Conservation (phyloP, 176 grass and related monocot species). For the Triticum monococcum region DNA sequence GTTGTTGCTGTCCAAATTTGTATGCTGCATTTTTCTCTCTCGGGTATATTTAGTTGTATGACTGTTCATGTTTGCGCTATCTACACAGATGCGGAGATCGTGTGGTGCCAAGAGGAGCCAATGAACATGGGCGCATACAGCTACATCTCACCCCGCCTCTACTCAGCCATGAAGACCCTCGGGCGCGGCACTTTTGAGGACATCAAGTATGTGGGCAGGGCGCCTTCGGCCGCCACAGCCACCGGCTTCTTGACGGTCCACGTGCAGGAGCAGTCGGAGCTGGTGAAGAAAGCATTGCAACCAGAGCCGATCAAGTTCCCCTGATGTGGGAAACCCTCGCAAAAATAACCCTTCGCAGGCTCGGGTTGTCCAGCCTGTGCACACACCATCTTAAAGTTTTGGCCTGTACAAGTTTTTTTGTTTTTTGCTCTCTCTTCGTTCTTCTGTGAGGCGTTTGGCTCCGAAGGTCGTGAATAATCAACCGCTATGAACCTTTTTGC, state of each 20-base stretch:
- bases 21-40: background rate
- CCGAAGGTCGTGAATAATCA: conserved; percentile 13
- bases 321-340: background rate
- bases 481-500: conserved; percentile 12
- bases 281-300: conserved; percentile 77
- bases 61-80: conserved; percentile 12
- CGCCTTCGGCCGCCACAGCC: conserved; percentile 88
- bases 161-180: conserved; percentile 71
- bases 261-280: conserved; percentile 74
- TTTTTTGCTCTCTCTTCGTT: background rate
- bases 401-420: background rate
- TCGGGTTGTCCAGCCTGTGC: background rate
- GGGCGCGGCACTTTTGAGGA: conserved; percentile 66
- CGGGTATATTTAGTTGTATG: conserved; percentile 4
- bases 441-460: conserved; percentile 26
- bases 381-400: conserved; percentile 32
- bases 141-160: conserved; percentile 72
- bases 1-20: background rate
- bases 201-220: conserved; percentile 88
- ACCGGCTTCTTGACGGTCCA: conserved; percentile 84
- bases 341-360: background rate
- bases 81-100: conserved; percentile 81
- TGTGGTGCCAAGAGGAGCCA: conserved; percentile 96
- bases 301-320: conserved; percentile 59
- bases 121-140: conserved; percentile 96